Evolutionary conservation across 2,329 filamentous ascomycete species (phyloP).

Genomic region (Helicocarpus griseus): DNA sequence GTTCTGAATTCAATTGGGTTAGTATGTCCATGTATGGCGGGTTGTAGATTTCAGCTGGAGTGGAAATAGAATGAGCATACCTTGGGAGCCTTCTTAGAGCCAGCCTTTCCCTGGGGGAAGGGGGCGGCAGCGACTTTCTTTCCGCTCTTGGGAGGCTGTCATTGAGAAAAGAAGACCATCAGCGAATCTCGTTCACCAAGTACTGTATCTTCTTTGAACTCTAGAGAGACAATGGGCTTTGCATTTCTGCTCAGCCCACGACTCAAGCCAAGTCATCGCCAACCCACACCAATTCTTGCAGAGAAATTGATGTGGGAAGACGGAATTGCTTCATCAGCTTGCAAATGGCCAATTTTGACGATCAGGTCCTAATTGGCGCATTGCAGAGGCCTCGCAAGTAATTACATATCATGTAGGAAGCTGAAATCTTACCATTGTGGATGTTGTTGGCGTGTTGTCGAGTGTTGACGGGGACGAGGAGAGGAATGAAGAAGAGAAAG

Average conservation of each 20-base stretch:
- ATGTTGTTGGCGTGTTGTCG: conserved; percentile 43
- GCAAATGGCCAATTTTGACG: neutral
- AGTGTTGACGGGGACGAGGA: conserved; percentile 34
- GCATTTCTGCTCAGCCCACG: conserved; percentile 43
- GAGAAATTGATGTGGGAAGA: conserved; percentile 18
- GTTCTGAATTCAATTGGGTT: conserved; percentile 53
- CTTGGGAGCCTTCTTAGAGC: conserved; percentile 89
- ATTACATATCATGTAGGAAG: conserved; percentile 29
- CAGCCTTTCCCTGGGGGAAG: conserved; percentile 89
- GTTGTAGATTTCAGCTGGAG: conserved; percentile 12
- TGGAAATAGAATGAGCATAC: conserved; percentile 52
- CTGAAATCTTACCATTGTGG: conserved; percentile 54
- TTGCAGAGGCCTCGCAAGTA: conserved; percentile 33
- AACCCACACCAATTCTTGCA: conserved; percentile 19
- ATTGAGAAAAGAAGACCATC: conserved; percentile 99
- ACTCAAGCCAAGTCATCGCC: conserved; percentile 47
- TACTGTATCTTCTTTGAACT: conserved; percentile 74
- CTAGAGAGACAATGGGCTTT: conserved; percentile 61
- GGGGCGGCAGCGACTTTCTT: conserved; percentile 98
- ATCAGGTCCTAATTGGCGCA: conserved; percentile 22
- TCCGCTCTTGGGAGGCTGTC: conserved; percentile 96
- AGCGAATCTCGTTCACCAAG: conserved; percentile 71
- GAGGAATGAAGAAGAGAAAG: conserved; percentile 16
- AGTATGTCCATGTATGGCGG: conserved; percentile 7
- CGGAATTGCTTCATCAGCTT: conserved; percentile 22